Evolutionary conservation across 345 rosid species (phyloP).

Genomic region (Heritiera fomes): DNA sequence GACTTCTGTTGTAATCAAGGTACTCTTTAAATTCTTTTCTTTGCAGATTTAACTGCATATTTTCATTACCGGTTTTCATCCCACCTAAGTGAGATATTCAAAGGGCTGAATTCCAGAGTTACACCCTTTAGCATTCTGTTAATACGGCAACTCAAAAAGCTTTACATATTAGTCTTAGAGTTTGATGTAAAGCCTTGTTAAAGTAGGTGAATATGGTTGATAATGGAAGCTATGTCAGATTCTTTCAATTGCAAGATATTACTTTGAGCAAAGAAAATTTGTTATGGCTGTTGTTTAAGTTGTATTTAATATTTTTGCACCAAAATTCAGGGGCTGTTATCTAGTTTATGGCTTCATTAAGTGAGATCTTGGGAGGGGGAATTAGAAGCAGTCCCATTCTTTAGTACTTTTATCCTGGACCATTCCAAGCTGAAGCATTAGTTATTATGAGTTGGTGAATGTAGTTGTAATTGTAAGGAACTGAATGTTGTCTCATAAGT

Average conservation of each 20-base stretch:
- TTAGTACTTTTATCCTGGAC: background rate
- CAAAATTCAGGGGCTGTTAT: background rate
- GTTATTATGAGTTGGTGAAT: background rate
- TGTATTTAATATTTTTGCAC: background rate
- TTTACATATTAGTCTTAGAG: background rate
- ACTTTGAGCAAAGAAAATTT: background rate
- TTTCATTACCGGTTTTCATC: background rate
- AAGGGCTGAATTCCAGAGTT: background rate
- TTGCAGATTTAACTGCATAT: background rate
- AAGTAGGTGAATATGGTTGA: background rate
- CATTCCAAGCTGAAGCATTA: background rate
- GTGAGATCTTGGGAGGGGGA: background rate
- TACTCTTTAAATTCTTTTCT: slow-evolving; percentile 15
- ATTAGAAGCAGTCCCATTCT: background rate
- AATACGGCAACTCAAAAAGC: background rate
- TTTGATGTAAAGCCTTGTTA: background rate
- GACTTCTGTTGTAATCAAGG: slow-evolving; percentile 96
- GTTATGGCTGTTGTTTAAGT: background rate
- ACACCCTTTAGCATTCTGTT: background rate
- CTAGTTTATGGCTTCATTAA: background rate
- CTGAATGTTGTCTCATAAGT: background rate
- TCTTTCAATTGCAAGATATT: slow-evolving; percentile 7
- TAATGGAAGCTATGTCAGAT: background rate
- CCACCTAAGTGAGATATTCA: background rate
- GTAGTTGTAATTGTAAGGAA: background rate